These are phyloP conservation scores for Bruguiera parviflora DNA, from an alignment of 345 rosid genomes.

Conservation along the genomic window DNA sequence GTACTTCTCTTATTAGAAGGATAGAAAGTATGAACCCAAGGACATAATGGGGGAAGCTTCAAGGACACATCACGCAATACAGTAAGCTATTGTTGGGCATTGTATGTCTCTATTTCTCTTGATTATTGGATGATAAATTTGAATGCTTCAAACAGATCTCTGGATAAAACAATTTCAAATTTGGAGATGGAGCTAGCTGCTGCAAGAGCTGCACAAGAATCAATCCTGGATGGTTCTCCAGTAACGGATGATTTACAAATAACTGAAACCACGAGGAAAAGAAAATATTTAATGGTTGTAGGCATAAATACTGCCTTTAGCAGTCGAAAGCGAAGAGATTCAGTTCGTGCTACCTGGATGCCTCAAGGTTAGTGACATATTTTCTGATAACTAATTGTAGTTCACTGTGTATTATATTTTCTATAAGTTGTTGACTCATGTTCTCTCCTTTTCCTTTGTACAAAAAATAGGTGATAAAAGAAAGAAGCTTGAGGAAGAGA, in stretches of 20 bases:
- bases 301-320: conserved; percentile 95
- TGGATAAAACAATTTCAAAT: conserved; percentile 72
- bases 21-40: conserved; percentile 51
- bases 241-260: conserved; percentile 53
- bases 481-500: conserved; percentile 92
- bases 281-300: conserved; percentile 83
- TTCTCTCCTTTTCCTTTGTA: neutral
- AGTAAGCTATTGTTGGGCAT: conserved; percentile 38
- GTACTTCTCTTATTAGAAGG: conserved; percentile 32
- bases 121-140: conserved; percentile 12
- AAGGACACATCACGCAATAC: conserved; percentile 69
- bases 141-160: conserved; percentile 41
- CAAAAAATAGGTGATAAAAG: conserved; percentile 62
- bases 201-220: conserved; percentile 84
- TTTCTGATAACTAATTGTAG: neutral
- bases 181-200: conserved; percentile 83
- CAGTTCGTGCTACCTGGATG: conserved; percentile 96
- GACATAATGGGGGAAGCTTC: conserved; percentile 62
- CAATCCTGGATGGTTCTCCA: conserved; percentile 74
- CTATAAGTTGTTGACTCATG: neutral
- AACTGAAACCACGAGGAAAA: conserved; percentile 43
- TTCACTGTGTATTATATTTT: neutral
- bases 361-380: conserved; percentile 63
- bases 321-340: conserved; percentile 92
- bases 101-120: conserved; percentile 3